phyloP scores from a whole-genome alignment of 2,329 filamentous ascomycete species.

The Pezicula carpinea region DNA sequence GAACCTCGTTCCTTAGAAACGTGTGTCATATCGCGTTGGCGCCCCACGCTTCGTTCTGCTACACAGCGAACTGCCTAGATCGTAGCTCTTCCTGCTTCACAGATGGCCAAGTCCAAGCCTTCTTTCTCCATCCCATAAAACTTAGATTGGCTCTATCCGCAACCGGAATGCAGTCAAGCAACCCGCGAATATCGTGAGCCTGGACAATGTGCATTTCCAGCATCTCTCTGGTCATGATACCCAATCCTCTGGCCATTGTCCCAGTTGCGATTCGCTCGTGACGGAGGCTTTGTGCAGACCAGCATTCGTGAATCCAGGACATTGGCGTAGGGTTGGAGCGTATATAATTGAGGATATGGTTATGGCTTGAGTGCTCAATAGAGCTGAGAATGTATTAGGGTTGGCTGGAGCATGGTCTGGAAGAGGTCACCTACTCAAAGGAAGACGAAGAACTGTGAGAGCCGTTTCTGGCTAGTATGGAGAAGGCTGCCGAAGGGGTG shows the following conservation, averaged over 20 bases:
- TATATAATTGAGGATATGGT: conserved; percentile 16
- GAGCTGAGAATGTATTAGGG: conserved; percentile 11
- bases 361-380: conserved; percentile 19
- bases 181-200: conserved; percentile 21
- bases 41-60: conserved; percentile 1
- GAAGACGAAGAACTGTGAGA: neutral
- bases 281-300: conserved; percentile 15
- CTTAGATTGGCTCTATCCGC: conserved; percentile 10
- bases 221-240: conserved; percentile 23
- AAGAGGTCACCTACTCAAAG: neutral
- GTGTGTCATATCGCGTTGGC: neutral
- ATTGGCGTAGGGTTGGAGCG: conserved; percentile 10
- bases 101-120: conserved; percentile 30
- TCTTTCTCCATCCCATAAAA: conserved; percentile 24
- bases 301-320: conserved; percentile 21
- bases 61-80: conserved; percentile 18
- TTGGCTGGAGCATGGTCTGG: neutral
- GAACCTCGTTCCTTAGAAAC: neutral
- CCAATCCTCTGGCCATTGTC: conserved; percentile 19
- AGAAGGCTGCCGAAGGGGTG: neutral
- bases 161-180: conserved; percentile 26
- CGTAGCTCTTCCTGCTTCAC: conserved; percentile 20
- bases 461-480: conserved; percentile 1
- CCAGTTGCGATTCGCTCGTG: conserved; percentile 29
- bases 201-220: conserved; percentile 28